A percentile compares a stretch with the other conserved stretches of the same genome.
Evolutionary conservation across 2,329 filamentous ascomycete species (phyloP).

Genomic region (Penicillium aurantiogriseum): DNA sequence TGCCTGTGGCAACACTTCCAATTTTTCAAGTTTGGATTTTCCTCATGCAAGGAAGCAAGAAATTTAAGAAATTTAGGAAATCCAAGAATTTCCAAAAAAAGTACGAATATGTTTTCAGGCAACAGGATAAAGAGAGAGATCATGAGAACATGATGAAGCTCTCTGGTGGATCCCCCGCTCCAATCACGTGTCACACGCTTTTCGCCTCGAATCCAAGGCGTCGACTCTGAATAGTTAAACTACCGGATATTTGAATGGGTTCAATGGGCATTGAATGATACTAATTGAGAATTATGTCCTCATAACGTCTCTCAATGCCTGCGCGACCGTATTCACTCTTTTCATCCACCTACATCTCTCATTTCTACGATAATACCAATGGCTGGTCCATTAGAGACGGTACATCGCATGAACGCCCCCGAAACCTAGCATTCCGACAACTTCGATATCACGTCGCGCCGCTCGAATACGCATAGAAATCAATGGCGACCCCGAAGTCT

Average conservation of each 20-base stretch:
- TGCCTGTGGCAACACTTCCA: conserved; percentile 14
- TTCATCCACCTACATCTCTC: background rate
- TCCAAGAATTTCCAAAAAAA: background rate
- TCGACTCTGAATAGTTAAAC: background rate
- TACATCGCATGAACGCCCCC: conserved; percentile 10
- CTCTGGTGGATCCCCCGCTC: conserved; percentile 8
- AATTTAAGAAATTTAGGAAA: background rate
- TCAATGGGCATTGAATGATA: background rate
- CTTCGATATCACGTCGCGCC: background rate
- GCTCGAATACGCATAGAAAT: background rate
- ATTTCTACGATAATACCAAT: conserved; percentile 15
- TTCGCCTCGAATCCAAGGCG: background rate
- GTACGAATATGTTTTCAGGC: conserved; percentile 16
- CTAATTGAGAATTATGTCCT: background rate
- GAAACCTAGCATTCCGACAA: conserved; percentile 15
- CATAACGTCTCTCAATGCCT: background rate
- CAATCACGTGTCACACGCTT: conserved; percentile 9
- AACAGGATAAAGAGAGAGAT: conserved; percentile 25
- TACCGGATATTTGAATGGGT: background rate
- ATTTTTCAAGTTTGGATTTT: background rate
- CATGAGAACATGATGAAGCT: conserved; percentile 1
- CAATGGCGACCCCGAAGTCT: conserved; percentile 32
- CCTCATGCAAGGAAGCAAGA: conserved; percentile 11
- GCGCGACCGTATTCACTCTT: background rate
- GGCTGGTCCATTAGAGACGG: conserved; percentile 14